phyloP scores from a whole-genome alignment of 257 asterid species.

The Leptodermis oblonga region DNA sequence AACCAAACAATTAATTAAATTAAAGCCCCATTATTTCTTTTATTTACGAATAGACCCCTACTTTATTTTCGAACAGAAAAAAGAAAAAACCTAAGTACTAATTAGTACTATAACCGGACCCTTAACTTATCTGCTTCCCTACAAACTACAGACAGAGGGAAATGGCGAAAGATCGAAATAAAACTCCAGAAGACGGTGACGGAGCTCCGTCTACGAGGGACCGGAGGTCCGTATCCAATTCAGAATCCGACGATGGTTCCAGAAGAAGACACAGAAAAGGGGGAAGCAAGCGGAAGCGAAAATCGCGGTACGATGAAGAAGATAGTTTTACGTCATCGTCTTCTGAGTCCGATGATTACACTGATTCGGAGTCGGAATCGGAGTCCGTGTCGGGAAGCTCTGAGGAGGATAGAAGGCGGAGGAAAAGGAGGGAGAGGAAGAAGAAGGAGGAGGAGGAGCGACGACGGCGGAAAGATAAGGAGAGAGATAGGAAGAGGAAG shows the following conservation, averaged over 20 bases:
- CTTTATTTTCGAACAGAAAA: too few relatives aligned
- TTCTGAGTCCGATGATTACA: constrained; percentile 25
- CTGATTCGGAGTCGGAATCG: constrained; percentile 33
- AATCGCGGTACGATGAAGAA: constrained; percentile 43
- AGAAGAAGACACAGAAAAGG: constrained; percentile 25
- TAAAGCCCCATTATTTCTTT: too few relatives aligned
- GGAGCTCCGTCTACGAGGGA: constrained; percentile 45
- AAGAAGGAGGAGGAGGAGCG: constrained; percentile 35
- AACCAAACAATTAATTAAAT: too few relatives aligned
- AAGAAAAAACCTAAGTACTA: too few relatives aligned
- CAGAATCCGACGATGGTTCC: constrained; percentile 29
- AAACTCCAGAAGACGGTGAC: constrained; percentile 34
- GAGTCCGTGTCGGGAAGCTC: constrained; percentile 11
- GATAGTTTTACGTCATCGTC: constrained; percentile 54
- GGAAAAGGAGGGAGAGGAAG: constrained; percentile 33
- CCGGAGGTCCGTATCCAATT: constrained; percentile 33
- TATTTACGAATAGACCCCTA: too few relatives aligned
- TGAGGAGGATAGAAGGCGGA: constrained; percentile 37
- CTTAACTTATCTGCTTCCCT: too few relatives aligned
- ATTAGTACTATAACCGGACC: too few relatives aligned
- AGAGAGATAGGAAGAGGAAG: constrained; percentile 46
- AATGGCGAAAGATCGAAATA: constrained; percentile 51
- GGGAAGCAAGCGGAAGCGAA: constrained; percentile 32
- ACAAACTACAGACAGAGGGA: too few relatives aligned
- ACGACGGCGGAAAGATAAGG: constrained; percentile 47